These are phyloP conservation scores for Vitis vinifera DNA, from an alignment of 164 flowering plant genomes.

Conservation along the genomic window ASM3070453v1 NC_081815.1:9577001-9577500, in stretches of 20 bases:
- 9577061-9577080: slow-evolving; percentile 75
- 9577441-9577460: slow-evolving; percentile 33
- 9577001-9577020: background rate
- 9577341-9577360: slow-evolving; percentile 34
- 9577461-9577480: slow-evolving; percentile 64
- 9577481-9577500: slow-evolving; percentile 34
- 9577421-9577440: slow-evolving; percentile 63
- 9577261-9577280: slow-evolving; percentile 82
- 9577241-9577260: slow-evolving; percentile 60
- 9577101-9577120: slow-evolving; percentile 94
- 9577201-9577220: slow-evolving; percentile 55
- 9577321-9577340: slow-evolving; percentile 53
- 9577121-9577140: slow-evolving; percentile 72
- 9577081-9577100: slow-evolving; percentile 69
- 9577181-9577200: slow-evolving; percentile 68
- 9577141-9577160: slow-evolving; percentile 86
- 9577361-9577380: slow-evolving; percentile 32
- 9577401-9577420: slow-evolving; percentile 60
- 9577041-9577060: background rate
- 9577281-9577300: slow-evolving; percentile 55
- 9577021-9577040: background rate
- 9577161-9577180: slow-evolving; percentile 80
- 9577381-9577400: slow-evolving; percentile 40
- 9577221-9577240: slow-evolving; percentile 27
- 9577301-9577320: slow-evolving; percentile 57